phyloP scores from a whole-genome alignment of 108 stramenopile genomes.

The Epithemia pelagica region DNA sequence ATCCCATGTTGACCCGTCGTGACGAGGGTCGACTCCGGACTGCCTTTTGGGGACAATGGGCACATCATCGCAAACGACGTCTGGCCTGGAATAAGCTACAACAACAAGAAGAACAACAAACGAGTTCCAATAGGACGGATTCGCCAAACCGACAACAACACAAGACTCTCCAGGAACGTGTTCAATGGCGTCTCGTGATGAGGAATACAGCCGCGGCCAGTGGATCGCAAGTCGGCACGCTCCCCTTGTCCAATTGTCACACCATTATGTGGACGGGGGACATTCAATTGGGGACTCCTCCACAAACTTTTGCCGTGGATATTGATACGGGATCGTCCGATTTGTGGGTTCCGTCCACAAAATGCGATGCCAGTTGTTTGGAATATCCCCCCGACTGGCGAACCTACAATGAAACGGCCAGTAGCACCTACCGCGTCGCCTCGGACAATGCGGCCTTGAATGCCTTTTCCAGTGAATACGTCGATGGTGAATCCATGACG shows the following conservation, averaged over 20 bases:
- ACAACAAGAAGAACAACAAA: neutral
- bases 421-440: constrained; percentile 34
- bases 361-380: constrained; percentile 59
- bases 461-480: constrained; percentile 72
- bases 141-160: too few species aligned
- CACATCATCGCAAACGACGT: constrained; percentile 27
- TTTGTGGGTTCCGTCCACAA: constrained; percentile 87
- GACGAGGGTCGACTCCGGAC: constrained; percentile 9
- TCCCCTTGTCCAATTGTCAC: constrained; percentile 44
- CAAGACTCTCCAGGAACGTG: constrained; percentile 16
- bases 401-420: constrained; percentile 44
- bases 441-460: constrained; percentile 17
- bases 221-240: neutral
- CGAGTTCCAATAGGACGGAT: too few species aligned
- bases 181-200: constrained; percentile 17
- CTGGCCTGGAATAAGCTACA: neutral
- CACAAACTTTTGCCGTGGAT: constrained; percentile 79
- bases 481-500: constrained; percentile 38
- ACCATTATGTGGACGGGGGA: constrained; percentile 39
- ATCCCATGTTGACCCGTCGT: constrained; percentile 11
- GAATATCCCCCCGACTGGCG: constrained; percentile 42
- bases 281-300: constrained; percentile 66
- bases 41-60: constrained; percentile 28
- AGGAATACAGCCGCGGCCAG: neutral
- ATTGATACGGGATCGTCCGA: constrained; percentile 95